These are phyloP conservation scores for Aristolochia californica DNA, from an alignment of 164 flowering plant species.

Conservation along the genomic window DNA sequence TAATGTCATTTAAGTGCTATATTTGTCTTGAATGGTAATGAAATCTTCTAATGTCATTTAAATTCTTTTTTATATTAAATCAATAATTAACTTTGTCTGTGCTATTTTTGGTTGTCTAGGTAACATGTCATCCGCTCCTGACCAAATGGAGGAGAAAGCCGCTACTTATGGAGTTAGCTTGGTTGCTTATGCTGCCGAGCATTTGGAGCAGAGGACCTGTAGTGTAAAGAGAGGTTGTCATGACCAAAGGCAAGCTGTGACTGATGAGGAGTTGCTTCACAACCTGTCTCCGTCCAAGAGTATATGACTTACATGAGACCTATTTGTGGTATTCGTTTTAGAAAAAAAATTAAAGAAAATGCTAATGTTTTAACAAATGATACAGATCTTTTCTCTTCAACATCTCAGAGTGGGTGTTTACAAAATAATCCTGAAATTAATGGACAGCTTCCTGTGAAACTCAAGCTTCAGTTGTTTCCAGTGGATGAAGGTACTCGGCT, in stretches of 20 bases:
- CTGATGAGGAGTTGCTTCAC: slow-evolving; percentile 8
- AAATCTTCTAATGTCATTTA: no score
- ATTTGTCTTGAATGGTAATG: no score
- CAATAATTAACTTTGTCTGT: neutral
- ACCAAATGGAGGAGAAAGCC: slow-evolving; percentile 92
- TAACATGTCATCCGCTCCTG: slow-evolving; percentile 49
- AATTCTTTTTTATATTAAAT: no score
- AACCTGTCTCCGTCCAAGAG: slow-evolving; percentile 6
- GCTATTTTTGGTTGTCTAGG: slow-evolving; percentile 16
- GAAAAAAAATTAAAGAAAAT: neutral
- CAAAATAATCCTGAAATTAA: slow-evolving; percentile 26
- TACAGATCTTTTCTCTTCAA: slow-evolving; percentile 16
- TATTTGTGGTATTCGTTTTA: neutral
- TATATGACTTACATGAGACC: slow-evolving; percentile 9
- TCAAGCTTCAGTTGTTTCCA: slow-evolving; percentile 93
- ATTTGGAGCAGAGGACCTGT: slow-evolving; percentile 56
- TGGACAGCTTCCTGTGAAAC: slow-evolving; percentile 36
- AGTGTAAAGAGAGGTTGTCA: slow-evolving; percentile 25
- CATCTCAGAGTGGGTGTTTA: slow-evolving; percentile 4
- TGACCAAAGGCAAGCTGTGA: slow-evolving; percentile 16
- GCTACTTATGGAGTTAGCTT: slow-evolving; percentile 96
- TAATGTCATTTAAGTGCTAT: no score
- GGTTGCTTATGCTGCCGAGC: slow-evolving; percentile 99
- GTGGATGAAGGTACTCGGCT: slow-evolving; percentile 75
- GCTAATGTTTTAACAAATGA: slow-evolving; percentile 12